Evolutionary conservation across 2,329 filamentous ascomycete species (phyloP).

Genomic region (Pseudocercospora fijiensis): DNA sequence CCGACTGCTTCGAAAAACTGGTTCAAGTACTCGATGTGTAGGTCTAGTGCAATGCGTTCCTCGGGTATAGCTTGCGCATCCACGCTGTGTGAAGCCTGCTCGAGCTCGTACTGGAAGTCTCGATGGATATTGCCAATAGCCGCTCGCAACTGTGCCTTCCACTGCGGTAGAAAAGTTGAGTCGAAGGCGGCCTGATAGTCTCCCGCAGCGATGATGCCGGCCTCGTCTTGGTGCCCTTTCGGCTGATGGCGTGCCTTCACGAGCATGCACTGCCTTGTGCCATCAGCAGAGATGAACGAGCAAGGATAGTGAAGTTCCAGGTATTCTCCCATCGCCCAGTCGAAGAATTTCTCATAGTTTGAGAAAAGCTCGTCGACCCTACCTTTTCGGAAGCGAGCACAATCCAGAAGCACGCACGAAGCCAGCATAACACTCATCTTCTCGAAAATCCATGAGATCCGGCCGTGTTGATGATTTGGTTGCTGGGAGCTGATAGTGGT

Average conservation of each 20-base stretch:
- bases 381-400: slow-evolving; percentile 42
- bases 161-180: slow-evolving; percentile 33
- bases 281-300: slow-evolving; percentile 40
- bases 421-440: slow-evolving; percentile 51
- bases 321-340: slow-evolving; percentile 48
- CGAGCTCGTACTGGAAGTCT: slow-evolving; percentile 37
- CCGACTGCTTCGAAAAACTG: slow-evolving; percentile 45
- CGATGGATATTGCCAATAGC: slow-evolving; percentile 34
- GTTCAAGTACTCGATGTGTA: slow-evolving; percentile 35
- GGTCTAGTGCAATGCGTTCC: slow-evolving; percentile 34
- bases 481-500: slow-evolving; percentile 42
- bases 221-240: slow-evolving; percentile 46
- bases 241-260: slow-evolving; percentile 37
- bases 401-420: slow-evolving; percentile 53
- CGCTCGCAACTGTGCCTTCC: slow-evolving; percentile 35
- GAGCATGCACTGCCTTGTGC: slow-evolving; percentile 34
- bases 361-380: slow-evolving; percentile 41
- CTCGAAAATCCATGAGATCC: slow-evolving; percentile 44
- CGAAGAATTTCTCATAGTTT: slow-evolving; percentile 46
- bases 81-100: slow-evolving; percentile 30
- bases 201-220: slow-evolving; percentile 47
- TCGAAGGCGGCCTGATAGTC: slow-evolving; percentile 43
- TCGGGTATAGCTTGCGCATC: slow-evolving; percentile 35
- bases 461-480: slow-evolving; percentile 33
- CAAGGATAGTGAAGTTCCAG: slow-evolving; percentile 50